Conservation (phyloP, 2,329 filamentous ascomycete species). For the Exophiala sp. region DNA sequence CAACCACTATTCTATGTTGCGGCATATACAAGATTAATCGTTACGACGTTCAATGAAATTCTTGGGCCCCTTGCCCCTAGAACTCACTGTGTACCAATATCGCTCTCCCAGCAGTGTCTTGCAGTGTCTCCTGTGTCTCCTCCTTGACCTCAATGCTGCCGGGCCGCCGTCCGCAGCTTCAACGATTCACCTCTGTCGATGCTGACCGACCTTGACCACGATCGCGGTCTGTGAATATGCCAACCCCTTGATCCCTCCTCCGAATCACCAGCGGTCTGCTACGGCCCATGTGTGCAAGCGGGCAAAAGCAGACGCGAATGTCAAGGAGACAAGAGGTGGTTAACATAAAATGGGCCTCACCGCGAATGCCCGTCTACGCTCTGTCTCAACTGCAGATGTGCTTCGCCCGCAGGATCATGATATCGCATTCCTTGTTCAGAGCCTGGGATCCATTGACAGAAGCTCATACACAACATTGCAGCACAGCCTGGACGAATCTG, state of each 20-base stretch:
- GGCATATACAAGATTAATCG: too few species aligned
- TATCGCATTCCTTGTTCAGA: constrained; percentile 24
- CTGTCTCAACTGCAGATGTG: constrained; percentile 27
- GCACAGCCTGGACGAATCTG: constrained; percentile 43
- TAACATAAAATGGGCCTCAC: constrained; percentile 20
- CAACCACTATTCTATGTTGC: too few species aligned
- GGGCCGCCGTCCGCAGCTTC: not conserved
- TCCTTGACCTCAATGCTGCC: not conserved
- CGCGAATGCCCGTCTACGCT: constrained; percentile 20
- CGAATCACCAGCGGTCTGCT: not conserved
- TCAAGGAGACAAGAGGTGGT: constrained; percentile 22
- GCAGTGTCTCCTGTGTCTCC: too few species aligned
- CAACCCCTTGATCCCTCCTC: not conserved
- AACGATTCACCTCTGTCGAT: not conserved
- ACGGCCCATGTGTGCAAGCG: constrained; percentile 15
- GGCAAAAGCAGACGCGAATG: not conserved
- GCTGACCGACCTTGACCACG: constrained; percentile 7
- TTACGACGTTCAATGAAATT: too few species aligned
- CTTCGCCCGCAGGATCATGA: constrained; percentile 26
- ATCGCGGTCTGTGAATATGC: constrained; percentile 1
- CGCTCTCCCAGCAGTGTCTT: too few species aligned
- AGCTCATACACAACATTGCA: constrained; percentile 31
- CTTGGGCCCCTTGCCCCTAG: not conserved
- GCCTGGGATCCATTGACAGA: constrained; percentile 33
- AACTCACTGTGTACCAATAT: too few species aligned